phyloP scores from a whole-genome alignment of 2,329 filamentous ascomycete species.

The Trichoderma sp. region DNA sequence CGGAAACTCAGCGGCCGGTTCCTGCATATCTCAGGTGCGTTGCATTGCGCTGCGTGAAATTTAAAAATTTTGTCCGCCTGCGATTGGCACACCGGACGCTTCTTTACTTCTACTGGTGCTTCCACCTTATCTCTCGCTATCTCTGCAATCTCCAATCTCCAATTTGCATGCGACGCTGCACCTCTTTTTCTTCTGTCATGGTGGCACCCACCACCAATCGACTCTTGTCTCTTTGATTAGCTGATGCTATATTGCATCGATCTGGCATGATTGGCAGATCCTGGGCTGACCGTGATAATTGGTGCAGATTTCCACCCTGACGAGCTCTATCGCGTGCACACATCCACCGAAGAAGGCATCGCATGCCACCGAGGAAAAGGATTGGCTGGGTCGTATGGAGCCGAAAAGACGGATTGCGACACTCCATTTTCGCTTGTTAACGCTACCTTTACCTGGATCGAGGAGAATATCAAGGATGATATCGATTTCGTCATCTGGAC shows the following conservation, averaged over 20 bases:
- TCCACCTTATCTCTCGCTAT: neutral
- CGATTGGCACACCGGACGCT: neutral
- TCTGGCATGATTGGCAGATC: neutral
- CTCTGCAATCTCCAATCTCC: neutral
- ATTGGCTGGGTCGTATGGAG: conserved; percentile 75
- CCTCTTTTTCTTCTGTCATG: neutral
- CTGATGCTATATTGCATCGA: neutral
- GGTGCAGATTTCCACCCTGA: conserved; percentile 87
- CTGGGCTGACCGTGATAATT: conserved; percentile 6
- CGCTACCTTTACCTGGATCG: conserved; percentile 87
- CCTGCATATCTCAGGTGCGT: conserved; percentile 81
- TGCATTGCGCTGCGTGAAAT: conserved; percentile 1
- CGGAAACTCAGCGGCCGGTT: conserved; percentile 68
- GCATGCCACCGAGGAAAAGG: conserved; percentile 81
- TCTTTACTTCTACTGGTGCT: neutral
- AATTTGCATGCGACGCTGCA: conserved; percentile 4
- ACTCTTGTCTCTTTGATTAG: neutral
- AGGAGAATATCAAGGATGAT: conserved; percentile 68
- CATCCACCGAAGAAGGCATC: conserved; percentile 63
- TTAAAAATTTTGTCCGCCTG: neutral
- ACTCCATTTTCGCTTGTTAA: conserved; percentile 76
- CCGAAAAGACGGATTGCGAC: conserved; percentile 87
- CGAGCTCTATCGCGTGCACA: conserved; percentile 75
- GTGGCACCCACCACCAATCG: neutral
- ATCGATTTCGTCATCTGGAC: conserved; percentile 94